Percentiles rank a stretch among this genome's conserved stretches.
These are phyloP conservation scores for Colletotrichum brevisporum DNA, from an alignment of 2,329 filamentous ascomycete species.

Conservation along the genomic window DNA sequence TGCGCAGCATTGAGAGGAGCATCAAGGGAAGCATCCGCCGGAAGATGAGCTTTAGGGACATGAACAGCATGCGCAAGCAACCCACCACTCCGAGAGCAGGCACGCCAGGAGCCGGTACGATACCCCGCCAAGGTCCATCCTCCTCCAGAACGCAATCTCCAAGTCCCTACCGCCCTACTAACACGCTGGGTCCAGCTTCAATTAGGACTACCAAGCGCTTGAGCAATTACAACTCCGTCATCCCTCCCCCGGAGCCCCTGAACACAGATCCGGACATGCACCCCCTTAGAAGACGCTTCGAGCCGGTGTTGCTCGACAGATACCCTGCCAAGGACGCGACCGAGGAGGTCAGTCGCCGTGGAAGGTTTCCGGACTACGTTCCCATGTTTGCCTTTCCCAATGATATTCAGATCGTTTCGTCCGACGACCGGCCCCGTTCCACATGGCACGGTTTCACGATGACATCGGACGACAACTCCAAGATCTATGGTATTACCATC, in stretches of 20 bases:
- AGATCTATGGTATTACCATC: slow-evolving; percentile 91
- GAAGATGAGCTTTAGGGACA: slow-evolving; percentile 92
- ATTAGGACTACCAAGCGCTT: slow-evolving; percentile 87
- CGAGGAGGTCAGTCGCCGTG: slow-evolving; percentile 84
- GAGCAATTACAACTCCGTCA: slow-evolving; percentile 98
- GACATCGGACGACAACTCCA: slow-evolving; percentile 93
- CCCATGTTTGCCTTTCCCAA: slow-evolving; percentile 99
- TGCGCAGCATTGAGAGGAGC: slow-evolving; percentile 72
- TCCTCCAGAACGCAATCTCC: slow-evolving; percentile 36
- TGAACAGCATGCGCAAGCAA: slow-evolving; percentile 94
- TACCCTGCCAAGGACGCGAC: slow-evolving; percentile 88
- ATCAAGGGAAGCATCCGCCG: slow-evolving; percentile 89
- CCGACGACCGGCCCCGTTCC: slow-evolving; percentile 92
- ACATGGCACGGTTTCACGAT: slow-evolving; percentile 99
- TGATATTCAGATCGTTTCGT: slow-evolving; percentile 96
- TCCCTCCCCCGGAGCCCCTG: slow-evolving; percentile 91
- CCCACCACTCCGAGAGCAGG: slow-evolving; percentile 67
- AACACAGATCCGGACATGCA: slow-evolving; percentile 95
- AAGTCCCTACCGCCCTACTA: slow-evolving; percentile 41
- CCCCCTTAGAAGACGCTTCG: slow-evolving; percentile 91
- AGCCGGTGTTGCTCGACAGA: slow-evolving; percentile 94
- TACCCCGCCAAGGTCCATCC: slow-evolving; percentile 30
- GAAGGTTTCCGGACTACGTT: slow-evolving; percentile 95
- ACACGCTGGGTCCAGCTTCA: slow-evolving; percentile 59
- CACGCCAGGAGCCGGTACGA: slow-evolving; percentile 39